Base-by-base conservation (phyloP, 345 rosid species). In the Heritiera littoralis region DNA sequence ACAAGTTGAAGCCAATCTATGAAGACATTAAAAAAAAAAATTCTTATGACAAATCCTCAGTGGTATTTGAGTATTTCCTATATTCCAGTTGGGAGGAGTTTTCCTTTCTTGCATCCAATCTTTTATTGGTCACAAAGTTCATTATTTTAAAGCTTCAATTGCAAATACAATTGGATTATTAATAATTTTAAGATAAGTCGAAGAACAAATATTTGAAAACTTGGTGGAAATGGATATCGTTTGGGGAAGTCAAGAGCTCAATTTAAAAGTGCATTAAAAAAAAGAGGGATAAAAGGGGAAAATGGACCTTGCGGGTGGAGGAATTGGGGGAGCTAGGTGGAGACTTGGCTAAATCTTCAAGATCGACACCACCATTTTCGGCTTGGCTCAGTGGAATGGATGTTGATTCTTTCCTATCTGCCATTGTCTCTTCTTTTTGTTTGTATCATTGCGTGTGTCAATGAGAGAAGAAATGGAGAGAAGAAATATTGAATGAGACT, bases 291-390 rank as follows among this genome's bases (percentile, higher is more conserved):
- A n/a, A 72, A 66, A 14, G 45, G 61, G 4, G 66, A 2, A n/a
- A 17, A 17, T 32, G 55, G 63, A 91, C 92, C 92, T 89, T 85
- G 79, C 91, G 92, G 80, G 92, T 80, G 83, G 92, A 88, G 75
- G 93, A 88, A 83, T 75, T 82, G 56, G 95, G 83, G 48, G 93
- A 83, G 77, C 80, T 58, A 13, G 90, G 91, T 46, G 89, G 87
- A 41, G 89, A 80, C 77, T 89, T 91, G 83, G 79, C 89, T 9
- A 86, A 91, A 85, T 89, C 92, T 74, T 91, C 90, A 75, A 88
- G 91, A 85, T 88, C 91, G 10, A 79, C 87, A 43, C 66, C 87
- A 75, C 64, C 82, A 78, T 78, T 80, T 60, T 86, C 95, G 79
- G 84, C 82, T 74, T 84, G 88, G 83, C 89, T 84, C 13, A 91